These are phyloP conservation scores for Penicillium oxalicum DNA, from an alignment of 2,329 filamentous ascomycete genomes.

Conservation along the genomic window DNA sequence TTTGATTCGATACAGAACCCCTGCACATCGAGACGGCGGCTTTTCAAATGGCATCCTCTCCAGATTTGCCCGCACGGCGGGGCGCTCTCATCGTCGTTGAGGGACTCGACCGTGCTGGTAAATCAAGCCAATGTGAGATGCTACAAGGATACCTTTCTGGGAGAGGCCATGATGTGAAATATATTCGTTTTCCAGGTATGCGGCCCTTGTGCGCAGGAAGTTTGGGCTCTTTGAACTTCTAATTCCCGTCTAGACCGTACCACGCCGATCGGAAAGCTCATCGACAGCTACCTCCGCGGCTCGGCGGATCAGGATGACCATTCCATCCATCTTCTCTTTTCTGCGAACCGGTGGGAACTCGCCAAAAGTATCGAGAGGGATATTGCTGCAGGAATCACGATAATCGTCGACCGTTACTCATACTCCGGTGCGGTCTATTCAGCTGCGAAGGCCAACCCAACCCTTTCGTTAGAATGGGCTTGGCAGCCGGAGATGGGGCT, in stretches of 20 bases:
- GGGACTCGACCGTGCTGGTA: conserved; percentile 82
- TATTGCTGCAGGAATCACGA: conserved; percentile 61
- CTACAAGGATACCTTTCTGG: conserved; percentile 52
- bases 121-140: conserved; percentile 79
- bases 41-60: conserved; percentile 12
- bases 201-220: too few species aligned
- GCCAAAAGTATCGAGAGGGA: conserved; percentile 38
- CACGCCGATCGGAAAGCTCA: conserved; percentile 80
- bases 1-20: too few species aligned
- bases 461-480: conserved; percentile 70
- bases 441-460: conserved; percentile 72
- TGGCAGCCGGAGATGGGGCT: conserved; percentile 78
- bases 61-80: conserved; percentile 32
- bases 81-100: conserved; percentile 80
- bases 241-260: conserved; percentile 57
- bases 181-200: conserved; percentile 61
- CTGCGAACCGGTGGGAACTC: conserved; percentile 82
- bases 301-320: conserved; percentile 73
- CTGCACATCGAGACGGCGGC: neutral
- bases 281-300: conserved; percentile 73
- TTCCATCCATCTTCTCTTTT: conserved; percentile 83
- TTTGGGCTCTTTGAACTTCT: conserved; percentile 7
- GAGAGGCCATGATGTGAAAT: conserved; percentile 49
- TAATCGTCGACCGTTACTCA: conserved; percentile 90
- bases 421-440: conserved; percentile 92